Evolutionary conservation across 2,329 filamentous ascomycete species (phyloP).

Genomic region (Xylariaceae sp.): DNA sequence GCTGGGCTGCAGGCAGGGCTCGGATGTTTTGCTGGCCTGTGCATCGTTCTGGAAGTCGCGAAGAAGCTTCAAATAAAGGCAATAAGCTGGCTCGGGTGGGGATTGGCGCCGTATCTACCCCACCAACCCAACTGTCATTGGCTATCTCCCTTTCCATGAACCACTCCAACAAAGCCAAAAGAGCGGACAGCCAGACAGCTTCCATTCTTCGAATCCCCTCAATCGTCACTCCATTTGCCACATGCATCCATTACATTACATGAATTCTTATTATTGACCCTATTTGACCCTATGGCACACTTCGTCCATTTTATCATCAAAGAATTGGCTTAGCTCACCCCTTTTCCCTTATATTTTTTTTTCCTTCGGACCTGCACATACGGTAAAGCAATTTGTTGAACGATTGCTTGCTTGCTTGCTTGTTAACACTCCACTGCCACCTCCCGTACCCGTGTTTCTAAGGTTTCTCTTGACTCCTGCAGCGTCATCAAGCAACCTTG

Average conservation of each 20-base stretch:
- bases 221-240: slow-evolving; percentile 28
- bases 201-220: slow-evolving; percentile 3
- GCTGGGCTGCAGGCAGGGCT: slow-evolving; percentile 13
- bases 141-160: background rate
- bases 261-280: background rate
- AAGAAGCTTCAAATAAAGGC: slow-evolving; percentile 30
- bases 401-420: background rate
- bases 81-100: slow-evolving; percentile 19
- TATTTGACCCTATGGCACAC: background rate
- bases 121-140: slow-evolving; percentile 17
- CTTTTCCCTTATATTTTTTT: background rate
- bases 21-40: slow-evolving; percentile 28
- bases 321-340: background rate
- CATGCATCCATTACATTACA: slow-evolving; percentile 2
- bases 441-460: background rate
- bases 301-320: background rate
- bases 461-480: background rate
- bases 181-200: too few relatives aligned
- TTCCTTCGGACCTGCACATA: background rate
- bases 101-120: slow-evolving; percentile 15
- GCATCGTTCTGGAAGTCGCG: slow-evolving; percentile 36
- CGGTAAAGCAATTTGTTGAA: background rate
- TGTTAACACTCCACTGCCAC: background rate
- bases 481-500: background rate
- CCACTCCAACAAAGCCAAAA: too few relatives aligned